Conservation (phyloP, 2,329 filamentous ascomycete species). For the Neofusicoccum umdonicola region DNA sequence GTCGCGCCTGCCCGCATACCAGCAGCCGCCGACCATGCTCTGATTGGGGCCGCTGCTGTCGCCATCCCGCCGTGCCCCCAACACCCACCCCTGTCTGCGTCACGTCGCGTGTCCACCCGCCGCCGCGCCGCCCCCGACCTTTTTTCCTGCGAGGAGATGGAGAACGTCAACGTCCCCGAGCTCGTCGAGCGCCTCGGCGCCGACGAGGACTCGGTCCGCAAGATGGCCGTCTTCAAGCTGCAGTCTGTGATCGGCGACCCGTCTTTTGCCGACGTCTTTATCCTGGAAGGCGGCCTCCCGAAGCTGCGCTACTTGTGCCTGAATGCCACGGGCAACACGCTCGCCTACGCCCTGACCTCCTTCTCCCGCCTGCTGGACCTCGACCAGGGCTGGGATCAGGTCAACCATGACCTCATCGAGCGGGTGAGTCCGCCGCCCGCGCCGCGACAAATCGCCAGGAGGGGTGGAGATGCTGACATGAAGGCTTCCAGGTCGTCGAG, state of each 20-base stretch:
- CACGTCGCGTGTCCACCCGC: slow-evolving; percentile 4
- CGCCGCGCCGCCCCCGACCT: background rate
- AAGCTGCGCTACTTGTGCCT: slow-evolving; percentile 81
- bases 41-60: slow-evolving; percentile 3
- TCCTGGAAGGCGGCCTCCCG: slow-evolving; percentile 79
- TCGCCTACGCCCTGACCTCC: slow-evolving; percentile 91
- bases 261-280: slow-evolving; percentile 94
- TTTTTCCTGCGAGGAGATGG: slow-evolving; percentile 40
- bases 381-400: slow-evolving; percentile 95
- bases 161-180: slow-evolving; percentile 55
- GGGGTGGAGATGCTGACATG: background rate
- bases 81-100: slow-evolving; percentile 9
- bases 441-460: background rate
- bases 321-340: slow-evolving; percentile 83
- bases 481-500: slow-evolving; percentile 66
- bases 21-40: slow-evolving; percentile 10
- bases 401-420: slow-evolving; percentile 69
- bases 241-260: slow-evolving; percentile 94
- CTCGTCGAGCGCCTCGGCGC: slow-evolving; percentile 59
- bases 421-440: slow-evolving; percentile 44
- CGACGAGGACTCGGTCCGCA: slow-evolving; percentile 83
- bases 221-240: slow-evolving; percentile 98
- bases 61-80: background rate
- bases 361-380: slow-evolving; percentile 85
- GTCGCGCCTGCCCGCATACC: background rate